Conservation (phyloP, 2,329 filamentous ascomycete species). For the Metarhizium rileyi region DNA sequence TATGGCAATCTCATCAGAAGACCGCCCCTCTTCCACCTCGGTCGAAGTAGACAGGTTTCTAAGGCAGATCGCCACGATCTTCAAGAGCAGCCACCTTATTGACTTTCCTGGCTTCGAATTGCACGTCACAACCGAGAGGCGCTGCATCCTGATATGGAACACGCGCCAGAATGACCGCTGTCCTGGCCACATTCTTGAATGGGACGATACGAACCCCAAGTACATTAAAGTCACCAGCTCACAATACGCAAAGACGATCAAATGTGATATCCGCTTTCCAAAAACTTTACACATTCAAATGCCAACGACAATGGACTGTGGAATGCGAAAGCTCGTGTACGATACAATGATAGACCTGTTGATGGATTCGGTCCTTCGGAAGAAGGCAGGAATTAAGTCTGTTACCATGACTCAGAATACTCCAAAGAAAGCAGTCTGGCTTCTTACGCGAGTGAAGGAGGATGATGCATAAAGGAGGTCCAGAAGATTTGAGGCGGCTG, state of each 20-base stretch:
- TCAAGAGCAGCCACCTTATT: not conserved
- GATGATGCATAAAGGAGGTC: not conserved
- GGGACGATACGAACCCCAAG: constrained; percentile 5
- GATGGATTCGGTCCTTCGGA: not conserved
- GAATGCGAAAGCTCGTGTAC: not conserved
- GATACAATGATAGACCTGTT: not conserved
- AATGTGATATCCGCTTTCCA: not conserved
- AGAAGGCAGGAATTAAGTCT: not conserved
- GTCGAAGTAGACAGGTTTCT: not conserved
- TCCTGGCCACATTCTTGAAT: constrained; percentile 10
- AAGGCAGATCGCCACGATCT: not conserved
- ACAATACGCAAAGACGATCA: constrained; percentile 3
- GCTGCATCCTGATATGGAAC: not conserved
- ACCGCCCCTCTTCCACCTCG: not conserved
- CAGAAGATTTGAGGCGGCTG: not conserved
- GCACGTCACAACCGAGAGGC: not conserved
- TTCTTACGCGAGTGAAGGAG: not conserved
- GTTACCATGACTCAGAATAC: not conserved
- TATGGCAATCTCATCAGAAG: not conserved
- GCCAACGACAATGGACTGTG: not conserved
- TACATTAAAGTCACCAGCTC: constrained; percentile 9
- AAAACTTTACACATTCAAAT: not conserved
- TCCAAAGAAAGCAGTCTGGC: not conserved
- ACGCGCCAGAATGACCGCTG: not conserved
- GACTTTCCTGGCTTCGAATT: not conserved